Evolutionary conservation across 2,329 filamentous ascomycete genomes (phyloP).

Genomic region (Neoascochyta sp.): DNA sequence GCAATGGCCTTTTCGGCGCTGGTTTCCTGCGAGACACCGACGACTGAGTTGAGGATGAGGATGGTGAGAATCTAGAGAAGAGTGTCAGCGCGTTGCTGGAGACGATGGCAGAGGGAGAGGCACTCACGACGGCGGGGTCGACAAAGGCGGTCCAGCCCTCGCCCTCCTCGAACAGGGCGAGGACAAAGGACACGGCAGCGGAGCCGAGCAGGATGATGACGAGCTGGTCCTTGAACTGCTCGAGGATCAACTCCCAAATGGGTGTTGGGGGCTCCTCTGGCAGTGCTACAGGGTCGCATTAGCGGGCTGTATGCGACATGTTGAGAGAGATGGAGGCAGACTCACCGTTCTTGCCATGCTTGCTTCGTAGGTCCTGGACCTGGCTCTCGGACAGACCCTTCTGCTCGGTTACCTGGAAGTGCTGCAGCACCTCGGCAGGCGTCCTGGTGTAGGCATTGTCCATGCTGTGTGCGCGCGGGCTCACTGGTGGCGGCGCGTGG

Average conservation of each 20-base stretch:
- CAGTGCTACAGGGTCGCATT: constrained; percentile 60
- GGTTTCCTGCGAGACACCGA: constrained; percentile 97
- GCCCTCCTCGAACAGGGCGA: constrained; percentile 88
- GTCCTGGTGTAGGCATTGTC: constrained; percentile 52
- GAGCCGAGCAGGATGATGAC: constrained; percentile 93
- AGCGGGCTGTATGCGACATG: too few species aligned
- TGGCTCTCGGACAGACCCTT: constrained; percentile 50
- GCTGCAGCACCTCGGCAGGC: constrained; percentile 48
- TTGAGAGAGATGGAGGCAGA: too few species aligned
- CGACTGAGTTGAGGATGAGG: constrained; percentile 90
- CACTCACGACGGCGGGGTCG: constrained; percentile 84
- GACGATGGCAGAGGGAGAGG: background rate
- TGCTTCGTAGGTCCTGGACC: constrained; percentile 45
- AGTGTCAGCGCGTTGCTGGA: constrained; percentile 11
- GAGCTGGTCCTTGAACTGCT: constrained; percentile 99
- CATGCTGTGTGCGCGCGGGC: constrained; percentile 41
- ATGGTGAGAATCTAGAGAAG: constrained; percentile 83
- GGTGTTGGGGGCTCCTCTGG: constrained; percentile 93
- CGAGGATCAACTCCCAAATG: constrained; percentile 91
- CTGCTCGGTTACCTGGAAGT: constrained; percentile 52
- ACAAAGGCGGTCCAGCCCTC: constrained; percentile 97
- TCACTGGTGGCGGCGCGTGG: too few species aligned
- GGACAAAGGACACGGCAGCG: constrained; percentile 85
- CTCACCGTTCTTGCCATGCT: constrained; percentile 55
- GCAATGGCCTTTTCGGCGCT: constrained; percentile 98